Evolutionary conservation across 169 alveolate species (phyloP).

Genomic region (Cryptosporidium ryanae): DNA sequence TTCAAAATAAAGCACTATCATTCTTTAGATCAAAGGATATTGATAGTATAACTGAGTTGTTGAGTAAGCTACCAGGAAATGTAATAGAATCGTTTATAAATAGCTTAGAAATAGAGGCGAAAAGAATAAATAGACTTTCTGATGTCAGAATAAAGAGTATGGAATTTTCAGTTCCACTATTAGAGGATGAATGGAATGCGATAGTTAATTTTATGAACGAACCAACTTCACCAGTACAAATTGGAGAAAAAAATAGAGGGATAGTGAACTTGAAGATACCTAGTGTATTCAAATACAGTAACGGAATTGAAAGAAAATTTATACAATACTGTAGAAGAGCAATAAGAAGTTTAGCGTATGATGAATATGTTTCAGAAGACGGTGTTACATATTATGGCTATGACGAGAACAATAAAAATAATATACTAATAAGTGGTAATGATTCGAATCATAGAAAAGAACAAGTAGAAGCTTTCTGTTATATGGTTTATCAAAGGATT

Average conservation of each 20-base stretch:
- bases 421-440: slow-evolving; percentile 57
- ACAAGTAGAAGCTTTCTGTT: slow-evolving; percentile 70
- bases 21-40: slow-evolving; percentile 49
- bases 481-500: slow-evolving; percentile 45
- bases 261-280: slow-evolving; percentile 25
- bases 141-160: neutral
- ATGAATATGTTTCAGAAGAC: slow-evolving; percentile 52
- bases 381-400: slow-evolving; percentile 54
- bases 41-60: slow-evolving; percentile 28
- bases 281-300: slow-evolving; percentile 52
- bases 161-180: slow-evolving; percentile 14
- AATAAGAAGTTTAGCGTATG: slow-evolving; percentile 68
- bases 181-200: slow-evolving; percentile 73
- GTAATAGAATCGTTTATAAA: slow-evolving; percentile 36
- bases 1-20: slow-evolving; percentile 7
- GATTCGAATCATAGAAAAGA: slow-evolving; percentile 54
- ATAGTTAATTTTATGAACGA: slow-evolving; percentile 59
- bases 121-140: slow-evolving; percentile 1
- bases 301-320: slow-evolving; percentile 49
- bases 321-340: slow-evolving; percentile 65
- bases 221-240: slow-evolving; percentile 49
- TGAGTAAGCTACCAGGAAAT: slow-evolving; percentile 7
- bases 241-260: neutral
- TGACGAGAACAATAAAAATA: slow-evolving; percentile 46
- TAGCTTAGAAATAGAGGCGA: slow-evolving; percentile 41